phyloP scores from a whole-genome alignment of 768 basidiomycete species.

The Suillus subluteus region DNA sequence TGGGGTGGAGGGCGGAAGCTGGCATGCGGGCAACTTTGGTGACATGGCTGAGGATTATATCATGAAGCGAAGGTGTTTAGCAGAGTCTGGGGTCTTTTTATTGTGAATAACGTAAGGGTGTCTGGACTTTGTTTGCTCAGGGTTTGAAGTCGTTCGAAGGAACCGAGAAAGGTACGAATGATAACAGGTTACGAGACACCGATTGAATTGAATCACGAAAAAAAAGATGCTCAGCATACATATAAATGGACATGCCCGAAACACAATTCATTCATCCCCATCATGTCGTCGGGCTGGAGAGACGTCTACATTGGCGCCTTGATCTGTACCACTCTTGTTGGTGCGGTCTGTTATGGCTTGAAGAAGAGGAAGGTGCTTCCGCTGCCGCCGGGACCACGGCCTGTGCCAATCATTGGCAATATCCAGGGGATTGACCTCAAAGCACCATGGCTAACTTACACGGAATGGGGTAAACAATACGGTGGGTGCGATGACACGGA shows the following conservation, averaged over 20 bases:
- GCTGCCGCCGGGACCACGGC: conserved; percentile 26
- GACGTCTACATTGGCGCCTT: conserved; percentile 17
- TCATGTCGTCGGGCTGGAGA: conserved; percentile 14
- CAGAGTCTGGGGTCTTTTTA: too few species aligned
- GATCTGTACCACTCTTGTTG: conserved; percentile 16
- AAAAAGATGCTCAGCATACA: not conserved
- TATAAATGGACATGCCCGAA: conserved; percentile 5
- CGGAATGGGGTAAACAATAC: conserved; percentile 21
- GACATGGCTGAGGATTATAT: too few species aligned
- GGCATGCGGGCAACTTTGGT: too few species aligned
- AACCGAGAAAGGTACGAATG: too few species aligned
- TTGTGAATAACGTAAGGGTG: too few species aligned
- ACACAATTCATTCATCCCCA: not conserved
- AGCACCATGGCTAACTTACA: conserved; percentile 26
- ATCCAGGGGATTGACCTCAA: conserved; percentile 17
- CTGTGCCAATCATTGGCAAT: conserved; percentile 25
- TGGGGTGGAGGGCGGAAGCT: too few species aligned
- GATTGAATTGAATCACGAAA: too few species aligned
- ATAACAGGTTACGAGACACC: too few species aligned
- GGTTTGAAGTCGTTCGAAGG: too few species aligned
- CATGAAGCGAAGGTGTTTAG: too few species aligned
- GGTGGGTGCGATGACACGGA: conserved; percentile 13
- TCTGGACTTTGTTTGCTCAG: too few species aligned
- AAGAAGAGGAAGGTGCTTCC: conserved; percentile 15
- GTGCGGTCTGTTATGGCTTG: conserved; percentile 7